Percentiles rank a stretch among this genome's conserved stretches.
These are phyloP conservation scores for Carallia pectinifolia DNA, from an alignment of 345 rosid genomes.

Conservation along the genomic window DNA sequence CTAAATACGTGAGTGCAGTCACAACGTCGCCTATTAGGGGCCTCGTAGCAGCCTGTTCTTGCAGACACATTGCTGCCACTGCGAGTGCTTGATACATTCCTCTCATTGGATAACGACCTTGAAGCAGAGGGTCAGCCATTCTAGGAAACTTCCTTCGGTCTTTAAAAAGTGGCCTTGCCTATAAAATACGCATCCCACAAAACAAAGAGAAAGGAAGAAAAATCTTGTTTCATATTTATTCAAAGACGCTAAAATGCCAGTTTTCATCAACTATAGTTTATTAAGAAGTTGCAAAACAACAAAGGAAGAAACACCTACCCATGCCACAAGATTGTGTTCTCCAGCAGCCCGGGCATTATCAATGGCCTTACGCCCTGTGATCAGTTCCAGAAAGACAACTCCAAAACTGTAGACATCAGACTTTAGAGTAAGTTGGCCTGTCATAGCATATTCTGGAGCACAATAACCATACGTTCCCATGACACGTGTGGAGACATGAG, in stretches of 20 bases:
- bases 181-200: conserved; percentile 18
- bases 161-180: conserved; percentile 96
- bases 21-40: conserved; percentile 95
- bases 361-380: conserved; percentile 96
- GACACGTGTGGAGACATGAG: conserved; percentile 97
- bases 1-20: conserved; percentile 91
- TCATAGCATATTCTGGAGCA: conserved; percentile 99
- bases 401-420: conserved; percentile 98
- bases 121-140: conserved; percentile 92
- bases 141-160: conserved; percentile 95
- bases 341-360: conserved; percentile 75
- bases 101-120: conserved; percentile 90
- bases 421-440: conserved; percentile 92
- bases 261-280: background rate
- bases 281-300: background rate
- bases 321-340: conserved; percentile 95
- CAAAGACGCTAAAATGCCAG: background rate
- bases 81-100: conserved; percentile 98
- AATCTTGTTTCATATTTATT: conserved; percentile 16
- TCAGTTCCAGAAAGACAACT: conserved; percentile 94
- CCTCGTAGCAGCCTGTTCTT: conserved; percentile 95
- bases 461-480: conserved; percentile 99
- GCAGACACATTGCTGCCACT: conserved; percentile 97
- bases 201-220: conserved; percentile 12
- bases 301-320: conserved; percentile 53